phyloP scores from a whole-genome alignment of 768 basidiomycete species.

The Psilocybe subaeruginosa region DNA sequence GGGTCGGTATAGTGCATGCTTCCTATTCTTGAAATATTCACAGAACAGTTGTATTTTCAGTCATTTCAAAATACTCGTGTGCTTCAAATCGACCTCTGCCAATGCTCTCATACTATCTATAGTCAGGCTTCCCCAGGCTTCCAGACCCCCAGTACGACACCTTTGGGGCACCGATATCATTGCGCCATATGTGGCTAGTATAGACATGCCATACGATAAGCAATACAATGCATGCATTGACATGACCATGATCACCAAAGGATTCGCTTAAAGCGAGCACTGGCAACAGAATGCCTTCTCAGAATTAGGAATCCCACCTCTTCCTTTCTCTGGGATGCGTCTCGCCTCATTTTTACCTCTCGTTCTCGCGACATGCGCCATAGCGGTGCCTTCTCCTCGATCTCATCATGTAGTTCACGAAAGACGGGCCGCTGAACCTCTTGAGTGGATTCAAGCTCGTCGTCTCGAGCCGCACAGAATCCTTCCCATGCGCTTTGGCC shows the following conservation, averaged over 20 bases:
- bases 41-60: not conserved
- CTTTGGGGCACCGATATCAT: not conserved
- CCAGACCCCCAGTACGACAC: not conserved
- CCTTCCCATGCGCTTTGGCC: conserved; percentile 53
- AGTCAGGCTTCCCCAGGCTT: not conserved
- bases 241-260: not conserved
- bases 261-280: conserved; percentile 6
- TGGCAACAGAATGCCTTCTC: not conserved
- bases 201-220: not conserved
- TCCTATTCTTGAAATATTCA: not conserved
- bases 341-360: conserved; percentile 4
- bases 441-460: conserved; percentile 26
- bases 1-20: not conserved
- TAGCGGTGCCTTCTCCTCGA: conserved; percentile 16
- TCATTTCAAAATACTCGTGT: not conserved
- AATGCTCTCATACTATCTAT: not conserved
- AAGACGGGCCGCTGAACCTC: conserved; percentile 27
- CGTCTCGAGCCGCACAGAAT: conserved; percentile 26
- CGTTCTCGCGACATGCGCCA: conserved; percentile 8
- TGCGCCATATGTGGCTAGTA: not conserved
- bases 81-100: not conserved
- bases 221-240: not conserved
- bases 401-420: conserved; percentile 32
- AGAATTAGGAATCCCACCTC: not conserved
- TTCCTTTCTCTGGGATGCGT: conserved; percentile 6